A percentile compares a stretch with the other conserved stretches of the same genome.
These are phyloP conservation scores for Eucalyptus leucophloia DNA, from an alignment of 345 rosid species.

Conservation along the genomic window DNA sequence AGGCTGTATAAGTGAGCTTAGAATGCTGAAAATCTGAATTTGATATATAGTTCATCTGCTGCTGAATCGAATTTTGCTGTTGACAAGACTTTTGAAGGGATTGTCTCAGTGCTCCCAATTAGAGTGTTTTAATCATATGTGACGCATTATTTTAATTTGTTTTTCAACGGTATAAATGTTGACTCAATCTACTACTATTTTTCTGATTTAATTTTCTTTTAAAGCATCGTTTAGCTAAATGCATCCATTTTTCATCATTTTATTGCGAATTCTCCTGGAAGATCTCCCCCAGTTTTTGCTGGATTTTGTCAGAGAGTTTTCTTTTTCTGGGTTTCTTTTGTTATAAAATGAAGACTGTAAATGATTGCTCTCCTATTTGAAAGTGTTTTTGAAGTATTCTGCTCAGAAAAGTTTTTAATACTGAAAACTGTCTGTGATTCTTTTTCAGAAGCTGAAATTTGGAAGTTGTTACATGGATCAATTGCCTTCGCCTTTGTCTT, in stretches of 20 bases:
- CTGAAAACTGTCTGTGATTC: neutral
- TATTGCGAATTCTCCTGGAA: neutral
- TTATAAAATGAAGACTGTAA: neutral
- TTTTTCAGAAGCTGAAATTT: constrained; percentile 6
- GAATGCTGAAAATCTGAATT: neutral
- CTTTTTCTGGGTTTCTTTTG: neutral
- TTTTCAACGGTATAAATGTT: neutral
- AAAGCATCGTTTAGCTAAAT: neutral
- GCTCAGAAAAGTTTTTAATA: neutral
- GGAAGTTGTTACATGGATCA: constrained; percentile 38
- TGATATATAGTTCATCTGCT: neutral
- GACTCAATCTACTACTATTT: neutral
- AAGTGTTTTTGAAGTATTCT: neutral
- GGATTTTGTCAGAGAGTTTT: neutral
- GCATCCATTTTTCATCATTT: neutral
- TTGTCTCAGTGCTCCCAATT: neutral
- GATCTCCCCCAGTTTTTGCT: neutral
- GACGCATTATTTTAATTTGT: neutral
- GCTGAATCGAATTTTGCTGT: neutral
- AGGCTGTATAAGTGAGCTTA: neutral
- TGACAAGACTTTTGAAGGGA: neutral
- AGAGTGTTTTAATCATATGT: neutral
- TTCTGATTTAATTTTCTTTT: neutral
- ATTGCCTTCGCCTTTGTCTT: constrained; percentile 24
- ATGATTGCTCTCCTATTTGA: neutral